These are phyloP conservation scores for Annulohypoxylon stygium DNA, from an alignment of 495 filamentous ascomycete species.

Conservation along the genomic window DNA sequence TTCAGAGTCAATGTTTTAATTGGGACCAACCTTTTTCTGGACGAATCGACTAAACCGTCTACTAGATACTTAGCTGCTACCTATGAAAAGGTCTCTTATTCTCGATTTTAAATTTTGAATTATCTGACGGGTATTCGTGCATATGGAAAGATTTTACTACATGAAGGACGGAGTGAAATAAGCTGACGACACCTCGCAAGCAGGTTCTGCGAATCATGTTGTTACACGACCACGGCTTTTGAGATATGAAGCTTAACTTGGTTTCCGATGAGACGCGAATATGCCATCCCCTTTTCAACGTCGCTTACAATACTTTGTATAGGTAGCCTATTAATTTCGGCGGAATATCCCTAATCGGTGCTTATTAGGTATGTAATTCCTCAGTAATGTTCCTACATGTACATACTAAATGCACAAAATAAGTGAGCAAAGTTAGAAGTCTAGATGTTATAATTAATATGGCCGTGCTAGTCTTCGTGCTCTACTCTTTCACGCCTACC, in stretches of 20 bases:
- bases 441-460: no score
- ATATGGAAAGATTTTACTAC: slow-evolving; percentile 14
- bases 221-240: slow-evolving; percentile 28
- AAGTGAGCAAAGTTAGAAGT: no score
- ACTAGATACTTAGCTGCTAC: no score
- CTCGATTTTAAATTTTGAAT: neutral
- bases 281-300: slow-evolving; percentile 9
- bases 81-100: no score
- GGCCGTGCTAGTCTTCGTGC: neutral
- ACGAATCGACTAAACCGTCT: no score
- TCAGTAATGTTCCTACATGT: neutral
- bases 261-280: slow-evolving; percentile 12
- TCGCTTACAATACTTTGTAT: neutral
- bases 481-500: neutral
- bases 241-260: slow-evolving; percentile 23
- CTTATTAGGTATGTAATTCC: neutral
- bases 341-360: neutral
- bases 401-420: no score
- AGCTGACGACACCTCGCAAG: slow-evolving; percentile 21
- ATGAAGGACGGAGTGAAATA: slow-evolving; percentile 14
- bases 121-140: slow-evolving; percentile 15
- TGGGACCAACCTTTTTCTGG: no score
- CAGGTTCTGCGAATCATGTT: slow-evolving; percentile 36
- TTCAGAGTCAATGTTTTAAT: no score
- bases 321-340: neutral